These are phyloP conservation scores for Scleroderma citrinum DNA, from an alignment of 768 basidiomycete genomes.

Conservation along the genomic window DNA sequence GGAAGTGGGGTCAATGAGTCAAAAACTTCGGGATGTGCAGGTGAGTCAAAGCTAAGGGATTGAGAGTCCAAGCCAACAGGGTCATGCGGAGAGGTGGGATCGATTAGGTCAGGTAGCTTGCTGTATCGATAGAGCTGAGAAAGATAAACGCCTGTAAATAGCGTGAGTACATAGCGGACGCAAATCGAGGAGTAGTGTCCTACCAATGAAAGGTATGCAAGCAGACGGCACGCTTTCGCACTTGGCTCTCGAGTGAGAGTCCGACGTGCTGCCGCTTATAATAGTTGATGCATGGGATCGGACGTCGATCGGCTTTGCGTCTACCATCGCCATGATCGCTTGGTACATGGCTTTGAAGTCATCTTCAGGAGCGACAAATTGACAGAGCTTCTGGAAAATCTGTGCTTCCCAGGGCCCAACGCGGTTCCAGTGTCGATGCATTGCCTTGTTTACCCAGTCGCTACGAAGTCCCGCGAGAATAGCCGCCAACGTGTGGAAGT, in stretches of 20 bases:
- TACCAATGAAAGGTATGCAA: conserved; percentile 84
- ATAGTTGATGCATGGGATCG: conserved; percentile 51
- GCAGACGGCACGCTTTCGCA: conserved; percentile 43
- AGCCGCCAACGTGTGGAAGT: conserved; percentile 74
- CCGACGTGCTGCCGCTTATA: conserved; percentile 40
- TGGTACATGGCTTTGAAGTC: conserved; percentile 75
- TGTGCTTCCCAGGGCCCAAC: conserved; percentile 67
- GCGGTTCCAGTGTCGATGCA: conserved; percentile 61
- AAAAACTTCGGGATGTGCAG: conserved; percentile 76
- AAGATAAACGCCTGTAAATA: conserved; percentile 63
- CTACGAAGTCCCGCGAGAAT: conserved; percentile 72
- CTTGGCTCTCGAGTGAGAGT: conserved; percentile 32
- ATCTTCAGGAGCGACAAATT: conserved; percentile 54
- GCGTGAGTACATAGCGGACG: conserved; percentile 1
- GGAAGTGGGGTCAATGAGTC: conserved; percentile 66
- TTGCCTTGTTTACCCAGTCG: conserved; percentile 60
- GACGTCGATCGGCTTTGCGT: conserved; percentile 55
- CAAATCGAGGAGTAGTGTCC: conserved; percentile 10
- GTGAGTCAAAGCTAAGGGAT: conserved; percentile 60
- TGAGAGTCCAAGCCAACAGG: conserved; percentile 57
- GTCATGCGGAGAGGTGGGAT: conserved; percentile 73
- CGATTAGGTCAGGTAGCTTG: conserved; percentile 72
- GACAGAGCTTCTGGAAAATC: conserved; percentile 65
- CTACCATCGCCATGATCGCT: conserved; percentile 56
- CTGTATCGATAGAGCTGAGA: conserved; percentile 61